Evolutionary conservation across 2,329 filamentous ascomycete species (phyloP).

Genomic region (Plenodomus biglobosus): DNA sequence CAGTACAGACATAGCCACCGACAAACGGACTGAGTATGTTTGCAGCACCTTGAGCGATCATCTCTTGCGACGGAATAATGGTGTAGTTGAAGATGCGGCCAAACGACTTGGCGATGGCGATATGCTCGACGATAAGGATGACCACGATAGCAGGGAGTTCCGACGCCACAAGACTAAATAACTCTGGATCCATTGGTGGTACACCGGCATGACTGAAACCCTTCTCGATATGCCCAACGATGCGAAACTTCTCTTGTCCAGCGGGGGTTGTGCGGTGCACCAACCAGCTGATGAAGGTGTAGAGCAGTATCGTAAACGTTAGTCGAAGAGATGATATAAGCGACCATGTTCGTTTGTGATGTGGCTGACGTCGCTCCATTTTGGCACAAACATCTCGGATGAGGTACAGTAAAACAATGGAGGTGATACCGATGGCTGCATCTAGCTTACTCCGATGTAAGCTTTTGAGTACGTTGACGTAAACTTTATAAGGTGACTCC

Average conservation of each 20-base stretch:
- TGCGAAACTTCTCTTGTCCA: slow-evolving; percentile 59
- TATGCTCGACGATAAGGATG: slow-evolving; percentile 89
- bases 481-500: slow-evolving; percentile 75
- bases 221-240: slow-evolving; percentile 74
- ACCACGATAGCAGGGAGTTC: slow-evolving; percentile 83
- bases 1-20: slow-evolving; percentile 84
- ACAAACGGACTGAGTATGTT: slow-evolving; percentile 87
- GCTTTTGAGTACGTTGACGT: slow-evolving; percentile 79
- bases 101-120: slow-evolving; percentile 93
- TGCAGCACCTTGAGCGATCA: slow-evolving; percentile 85
- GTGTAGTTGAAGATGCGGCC: slow-evolving; percentile 90
- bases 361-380: slow-evolving; percentile 67
- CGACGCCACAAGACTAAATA: slow-evolving; percentile 67
- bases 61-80: slow-evolving; percentile 89
- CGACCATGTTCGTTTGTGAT: slow-evolving; percentile 72
- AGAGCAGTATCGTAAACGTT: slow-evolving; percentile 83
- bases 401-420: slow-evolving; percentile 73
- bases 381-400: slow-evolving; percentile 58
- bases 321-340: slow-evolving; percentile 86
- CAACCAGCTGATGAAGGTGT: slow-evolving; percentile 84
- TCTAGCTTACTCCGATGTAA: slow-evolving; percentile 70
- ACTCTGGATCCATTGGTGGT: slow-evolving; percentile 63
- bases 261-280: slow-evolving; percentile 58
- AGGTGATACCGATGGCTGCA: slow-evolving; percentile 84
- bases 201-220: slow-evolving; percentile 78